A percentile compares a stretch with the other conserved stretches of the same genome.
Conservation (phyloP, 169 alveolate species). For the Plasmodium relictum region DNA sequence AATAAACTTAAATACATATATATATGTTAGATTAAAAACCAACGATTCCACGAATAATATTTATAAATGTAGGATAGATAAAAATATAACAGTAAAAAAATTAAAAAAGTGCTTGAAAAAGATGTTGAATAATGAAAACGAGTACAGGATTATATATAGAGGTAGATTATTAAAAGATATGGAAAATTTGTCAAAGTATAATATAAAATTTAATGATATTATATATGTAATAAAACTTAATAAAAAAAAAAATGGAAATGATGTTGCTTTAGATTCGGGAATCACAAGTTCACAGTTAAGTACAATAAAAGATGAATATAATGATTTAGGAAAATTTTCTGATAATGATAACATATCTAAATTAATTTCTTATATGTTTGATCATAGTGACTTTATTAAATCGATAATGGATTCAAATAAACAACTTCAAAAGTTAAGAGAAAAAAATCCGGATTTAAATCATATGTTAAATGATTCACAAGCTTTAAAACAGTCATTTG, state of each 20-base stretch:
- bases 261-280: slow-evolving; percentile 61
- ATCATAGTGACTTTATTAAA: slow-evolving; percentile 71
- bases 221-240: slow-evolving; percentile 45
- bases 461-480: slow-evolving; percentile 85
- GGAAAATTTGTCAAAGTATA: slow-evolving; percentile 27
- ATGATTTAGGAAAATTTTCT: slow-evolving; percentile 35
- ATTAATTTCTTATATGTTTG: slow-evolving; percentile 70
- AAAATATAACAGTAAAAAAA: slow-evolving; percentile 50
- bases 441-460: slow-evolving; percentile 75
- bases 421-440: slow-evolving; percentile 72
- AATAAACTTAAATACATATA: background rate
- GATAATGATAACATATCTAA: slow-evolving; percentile 64
- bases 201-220: slow-evolving; percentile 59
- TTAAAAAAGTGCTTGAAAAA: slow-evolving; percentile 42
- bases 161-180: slow-evolving; percentile 66
- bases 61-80: slow-evolving; percentile 63
- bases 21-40: slow-evolving; percentile 54
- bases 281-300: slow-evolving; percentile 74
- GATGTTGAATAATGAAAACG: slow-evolving; percentile 29
- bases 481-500: slow-evolving; percentile 82
- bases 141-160: slow-evolving; percentile 60
- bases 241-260: slow-evolving; percentile 43
- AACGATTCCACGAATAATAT: slow-evolving; percentile 24
- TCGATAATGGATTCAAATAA: slow-evolving; percentile 75
- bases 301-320: slow-evolving; percentile 73